Percentiles rank a stretch among this genome's conserved stretches.
Evolutionary conservation across 768 basidiomycete genomes (phyloP).

Genomic region (Mycena belliarum): DNA sequence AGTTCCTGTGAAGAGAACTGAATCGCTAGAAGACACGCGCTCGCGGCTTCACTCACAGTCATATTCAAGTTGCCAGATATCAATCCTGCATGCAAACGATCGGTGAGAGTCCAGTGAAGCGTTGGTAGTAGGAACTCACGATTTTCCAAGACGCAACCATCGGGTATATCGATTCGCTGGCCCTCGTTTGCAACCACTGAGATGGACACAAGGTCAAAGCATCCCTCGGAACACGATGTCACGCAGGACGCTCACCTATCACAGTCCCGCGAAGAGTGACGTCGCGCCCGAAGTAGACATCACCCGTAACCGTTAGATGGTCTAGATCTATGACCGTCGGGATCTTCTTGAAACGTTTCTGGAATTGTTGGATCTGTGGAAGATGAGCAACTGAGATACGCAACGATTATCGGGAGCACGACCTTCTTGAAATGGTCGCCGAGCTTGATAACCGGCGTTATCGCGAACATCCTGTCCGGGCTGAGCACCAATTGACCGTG

Average conservation of each 20-base stretch:
- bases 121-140: slow-evolving; percentile 36
- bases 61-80: slow-evolving; percentile 85
- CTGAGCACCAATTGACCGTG: slow-evolving; percentile 89
- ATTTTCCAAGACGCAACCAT: slow-evolving; percentile 73
- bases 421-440: slow-evolving; percentile 98
- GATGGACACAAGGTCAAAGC: not conserved
- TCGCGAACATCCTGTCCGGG: slow-evolving; percentile 77
- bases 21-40: not conserved
- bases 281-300: slow-evolving; percentile 87
- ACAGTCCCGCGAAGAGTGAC: slow-evolving; percentile 88
- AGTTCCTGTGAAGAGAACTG: not conserved
- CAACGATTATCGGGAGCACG: no score
- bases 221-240: not conserved
- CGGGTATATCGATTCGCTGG: slow-evolving; percentile 72
- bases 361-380: slow-evolving; percentile 76
- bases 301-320: slow-evolving; percentile 91
- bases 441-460: slow-evolving; percentile 95
- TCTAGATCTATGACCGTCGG: slow-evolving; percentile 90
- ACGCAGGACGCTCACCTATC: slow-evolving; percentile 52
- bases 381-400: not conserved
- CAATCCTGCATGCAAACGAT: slow-evolving; percentile 53
- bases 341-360: slow-evolving; percentile 94
- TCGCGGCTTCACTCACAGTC: slow-evolving; percentile 47
- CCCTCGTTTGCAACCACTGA: slow-evolving; percentile 75
- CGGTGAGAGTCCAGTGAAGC: no score